These are phyloP conservation scores for Bondarzewia mesenterica DNA, from an alignment of 1,284 basidiomycete genomes.

Conservation along the genomic window DNA sequence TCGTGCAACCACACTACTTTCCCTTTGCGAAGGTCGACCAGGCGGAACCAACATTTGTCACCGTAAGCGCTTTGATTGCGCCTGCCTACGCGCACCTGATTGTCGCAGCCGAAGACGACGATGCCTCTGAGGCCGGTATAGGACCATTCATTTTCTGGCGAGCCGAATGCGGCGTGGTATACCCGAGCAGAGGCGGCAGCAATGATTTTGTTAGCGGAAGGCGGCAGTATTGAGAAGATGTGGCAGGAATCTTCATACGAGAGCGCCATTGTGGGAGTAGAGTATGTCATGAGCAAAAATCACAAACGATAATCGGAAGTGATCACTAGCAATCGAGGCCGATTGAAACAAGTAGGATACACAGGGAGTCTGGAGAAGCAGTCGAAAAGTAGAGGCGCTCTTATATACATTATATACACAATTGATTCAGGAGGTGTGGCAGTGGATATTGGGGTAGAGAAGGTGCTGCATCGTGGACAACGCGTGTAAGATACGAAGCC, in stretches of 20 bases:
- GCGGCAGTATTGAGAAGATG: slow-evolving; percentile 21
- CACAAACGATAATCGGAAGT: neutral
- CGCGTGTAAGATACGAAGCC: neutral
- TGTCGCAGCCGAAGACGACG: slow-evolving; percentile 62
- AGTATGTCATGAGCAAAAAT: neutral
- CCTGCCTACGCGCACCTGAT: slow-evolving; percentile 26
- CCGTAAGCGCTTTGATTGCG: slow-evolving; percentile 12
- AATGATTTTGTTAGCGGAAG: slow-evolving; percentile 18
- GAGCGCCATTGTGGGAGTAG: slow-evolving; percentile 3
- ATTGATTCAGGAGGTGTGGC: neutral
- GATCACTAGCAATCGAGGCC: neutral
- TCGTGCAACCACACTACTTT: slow-evolving; percentile 88
- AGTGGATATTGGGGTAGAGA: neutral
- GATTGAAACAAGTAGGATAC: too few species aligned
- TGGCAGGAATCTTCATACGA: slow-evolving; percentile 18
- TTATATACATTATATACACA: neutral
- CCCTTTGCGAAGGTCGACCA: slow-evolving; percentile 64
- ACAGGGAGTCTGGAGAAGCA: too few species aligned
- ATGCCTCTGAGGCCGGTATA: slow-evolving; percentile 68
- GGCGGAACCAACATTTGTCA: slow-evolving; percentile 60
- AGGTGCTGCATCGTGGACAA: neutral
- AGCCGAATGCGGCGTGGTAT: slow-evolving; percentile 46
- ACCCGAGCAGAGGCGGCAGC: slow-evolving; percentile 31
- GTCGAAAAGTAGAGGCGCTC: too few species aligned
- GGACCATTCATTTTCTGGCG: slow-evolving; percentile 48